Evolutionary conservation across 495 filamentous ascomycete genomes (phyloP).

Genomic region (Aspergillus hancockii): DNA sequence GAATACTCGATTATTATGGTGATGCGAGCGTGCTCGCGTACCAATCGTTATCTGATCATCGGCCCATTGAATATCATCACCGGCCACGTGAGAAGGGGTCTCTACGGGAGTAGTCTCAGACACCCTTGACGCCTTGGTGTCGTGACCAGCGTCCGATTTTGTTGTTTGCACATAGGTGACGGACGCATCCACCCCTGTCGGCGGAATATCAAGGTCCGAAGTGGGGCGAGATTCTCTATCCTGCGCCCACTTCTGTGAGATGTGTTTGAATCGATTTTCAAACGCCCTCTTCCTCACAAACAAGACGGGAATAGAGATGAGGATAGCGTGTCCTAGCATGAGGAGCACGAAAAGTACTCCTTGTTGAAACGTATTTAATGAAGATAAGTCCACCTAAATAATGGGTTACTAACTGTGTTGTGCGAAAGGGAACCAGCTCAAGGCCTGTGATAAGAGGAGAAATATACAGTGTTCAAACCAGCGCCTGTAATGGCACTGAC

Average conservation of each 20-base stretch:
- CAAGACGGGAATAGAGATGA: slow-evolving; percentile 43
- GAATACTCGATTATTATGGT: slow-evolving; percentile 44
- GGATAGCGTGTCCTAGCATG: slow-evolving; percentile 64
- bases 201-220: slow-evolving; percentile 16
- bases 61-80: slow-evolving; percentile 23
- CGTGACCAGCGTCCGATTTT: background rate
- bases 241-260: slow-evolving; percentile 48
- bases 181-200: background rate
- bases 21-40: slow-evolving; percentile 18
- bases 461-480: slow-evolving; percentile 67
- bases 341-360: slow-evolving; percentile 70
- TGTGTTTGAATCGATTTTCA: slow-evolving; percentile 61
- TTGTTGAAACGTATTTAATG: slow-evolving; percentile 80
- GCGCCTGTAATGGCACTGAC: slow-evolving; percentile 81
- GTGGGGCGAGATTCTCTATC: slow-evolving; percentile 13
- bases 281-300: slow-evolving; percentile 70
- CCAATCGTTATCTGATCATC: slow-evolving; percentile 38
- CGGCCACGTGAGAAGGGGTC: background rate
- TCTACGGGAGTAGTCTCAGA: slow-evolving; percentile 8
- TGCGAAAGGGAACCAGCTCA: background rate
- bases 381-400: slow-evolving; percentile 58
- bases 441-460: background rate
- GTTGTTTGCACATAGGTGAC: background rate
- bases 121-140: background rate
- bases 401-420: slow-evolving; percentile 6